Base-by-base conservation (phyloP, 495 filamentous ascomycete species). In the Immersiella caudata region DNA sequence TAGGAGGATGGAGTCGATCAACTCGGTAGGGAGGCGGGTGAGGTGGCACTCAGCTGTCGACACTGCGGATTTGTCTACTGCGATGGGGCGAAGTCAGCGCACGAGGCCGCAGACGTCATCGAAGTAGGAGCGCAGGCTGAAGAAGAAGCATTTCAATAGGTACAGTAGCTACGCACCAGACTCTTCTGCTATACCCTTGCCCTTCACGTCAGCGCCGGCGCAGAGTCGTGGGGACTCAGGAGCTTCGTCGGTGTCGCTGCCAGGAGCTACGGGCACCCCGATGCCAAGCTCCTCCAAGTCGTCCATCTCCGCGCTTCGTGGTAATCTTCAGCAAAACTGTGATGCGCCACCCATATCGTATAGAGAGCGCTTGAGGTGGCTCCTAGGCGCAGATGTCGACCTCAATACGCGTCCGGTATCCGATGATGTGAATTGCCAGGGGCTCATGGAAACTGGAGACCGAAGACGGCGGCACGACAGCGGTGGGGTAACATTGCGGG, bases 1-100 rank as follows among this genome's bases (percentile, higher is more conserved):
- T 22, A 82, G 82, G 16, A 92, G 70, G 55, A 93, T 88, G 16
- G 81, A 72, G 62, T 86, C 79, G 33, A 92, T 78, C 2, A 93
- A 75, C 70, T 93, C 91, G 46, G 83, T 57, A 3, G 91, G 91
- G 1, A 92, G 82, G 29, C 78, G 69, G 27, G 80, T 69, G 2
- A 90, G 63, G 18, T 46, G 67, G 22, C 68, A 66, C 56, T 36
- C 7, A 8, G 14, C n/a, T 20, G 29, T 33, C 3, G 29, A 8
- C 29, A 8, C 29, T 8, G 29, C 6, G 18, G 20, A 22, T 16
- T 50, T 12, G 29, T 40, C 24, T 5, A 54, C 0, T 29, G n/a
- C 49, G 12, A 52, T 3, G 24, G 21, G n/a, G 20, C 40, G 52
- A 55, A 55, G 24, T 55, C 52, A 26, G 52, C 20, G 20, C 22